Percentiles rank a stretch among this genome's conserved stretches.
Conservation (phyloP, 2,329 filamentous ascomycete species). For the Colletotrichum brevisporum region DNA sequence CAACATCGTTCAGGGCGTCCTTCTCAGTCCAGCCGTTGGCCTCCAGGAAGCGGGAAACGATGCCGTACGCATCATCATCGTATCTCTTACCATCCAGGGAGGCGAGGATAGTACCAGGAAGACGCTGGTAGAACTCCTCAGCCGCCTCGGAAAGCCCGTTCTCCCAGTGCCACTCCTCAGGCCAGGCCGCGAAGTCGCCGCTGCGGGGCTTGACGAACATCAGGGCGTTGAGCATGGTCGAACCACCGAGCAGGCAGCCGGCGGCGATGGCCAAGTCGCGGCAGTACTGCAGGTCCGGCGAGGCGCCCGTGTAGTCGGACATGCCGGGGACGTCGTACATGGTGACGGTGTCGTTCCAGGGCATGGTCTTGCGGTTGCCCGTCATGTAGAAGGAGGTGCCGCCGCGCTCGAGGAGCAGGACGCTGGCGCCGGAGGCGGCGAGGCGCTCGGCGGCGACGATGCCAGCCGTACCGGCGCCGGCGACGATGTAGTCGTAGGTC, state of each 20-base stretch:
- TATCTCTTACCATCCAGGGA: conserved; percentile 41
- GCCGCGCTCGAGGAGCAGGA: conserved; percentile 39
- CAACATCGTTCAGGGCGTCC: conserved; percentile 38
- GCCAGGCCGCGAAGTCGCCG: conserved; percentile 40
- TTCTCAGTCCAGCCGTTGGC: conserved; percentile 39
- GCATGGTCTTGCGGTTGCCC: conserved; percentile 41
- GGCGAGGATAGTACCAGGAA: conserved; percentile 40
- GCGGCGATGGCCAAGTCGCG: conserved; percentile 46
- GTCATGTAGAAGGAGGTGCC: conserved; percentile 38
- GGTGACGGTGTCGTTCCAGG: conserved; percentile 47
- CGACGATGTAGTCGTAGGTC: conserved; percentile 42
- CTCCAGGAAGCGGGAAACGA: conserved; percentile 40
- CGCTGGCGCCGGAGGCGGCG: conserved; percentile 40
- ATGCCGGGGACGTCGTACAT: conserved; percentile 44
- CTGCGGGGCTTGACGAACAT: conserved; percentile 44
- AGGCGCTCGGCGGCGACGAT: conserved; percentile 37
- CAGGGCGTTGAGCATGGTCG: conserved; percentile 46
- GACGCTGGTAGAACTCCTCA: conserved; percentile 40
- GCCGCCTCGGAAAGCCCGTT: conserved; percentile 41
- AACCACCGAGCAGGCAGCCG: conserved; percentile 51
- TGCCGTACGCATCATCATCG: conserved; percentile 39
- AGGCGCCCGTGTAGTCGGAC: conserved; percentile 30
- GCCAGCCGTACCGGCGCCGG: conserved; percentile 41
- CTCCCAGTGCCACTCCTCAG: conserved; percentile 42
- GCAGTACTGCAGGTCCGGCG: conserved; percentile 43